phyloP scores from a whole-genome alignment of 2,329 filamentous ascomycete species.

The Sarocladium brachiariae region DNA sequence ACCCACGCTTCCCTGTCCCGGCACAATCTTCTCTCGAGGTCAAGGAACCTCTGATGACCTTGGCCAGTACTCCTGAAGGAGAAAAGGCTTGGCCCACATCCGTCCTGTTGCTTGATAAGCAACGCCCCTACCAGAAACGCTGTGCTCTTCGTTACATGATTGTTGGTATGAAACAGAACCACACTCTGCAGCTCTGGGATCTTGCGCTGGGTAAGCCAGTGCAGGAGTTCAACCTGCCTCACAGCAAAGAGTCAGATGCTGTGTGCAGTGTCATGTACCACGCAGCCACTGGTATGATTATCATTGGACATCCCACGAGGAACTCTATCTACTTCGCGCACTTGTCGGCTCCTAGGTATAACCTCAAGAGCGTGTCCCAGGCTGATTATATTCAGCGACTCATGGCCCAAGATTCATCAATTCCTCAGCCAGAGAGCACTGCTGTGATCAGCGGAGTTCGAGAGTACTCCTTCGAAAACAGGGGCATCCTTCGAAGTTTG shows the following conservation, averaged over 20 bases:
- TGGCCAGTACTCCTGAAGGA: slow-evolving; percentile 76
- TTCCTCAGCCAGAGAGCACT: slow-evolving; percentile 85
- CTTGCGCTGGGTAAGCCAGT: slow-evolving; percentile 90
- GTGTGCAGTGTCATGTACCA: slow-evolving; percentile 97
- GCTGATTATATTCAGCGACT: slow-evolving; percentile 80
- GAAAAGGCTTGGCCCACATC: slow-evolving; percentile 98
- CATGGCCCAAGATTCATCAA: slow-evolving; percentile 60
- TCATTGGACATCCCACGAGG: slow-evolving; percentile 90
- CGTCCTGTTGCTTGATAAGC: slow-evolving; percentile 91
- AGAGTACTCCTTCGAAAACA: slow-evolving; percentile 85
- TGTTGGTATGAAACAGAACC: slow-evolving; percentile 98
- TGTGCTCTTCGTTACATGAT: slow-evolving; percentile 91
- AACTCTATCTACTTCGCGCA: slow-evolving; percentile 98
- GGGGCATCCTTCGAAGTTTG: slow-evolving; percentile 80
- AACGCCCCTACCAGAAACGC: slow-evolving; percentile 84
- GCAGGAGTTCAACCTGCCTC: slow-evolving; percentile 92
- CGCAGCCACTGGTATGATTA: slow-evolving; percentile 82
- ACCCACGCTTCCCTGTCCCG: slow-evolving; percentile 44
- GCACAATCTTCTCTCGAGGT: slow-evolving; percentile 62
- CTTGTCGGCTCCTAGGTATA: slow-evolving; percentile 89
- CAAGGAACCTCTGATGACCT: slow-evolving; percentile 76
- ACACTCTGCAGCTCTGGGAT: slow-evolving; percentile 97
- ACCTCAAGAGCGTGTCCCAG: slow-evolving; percentile 74
- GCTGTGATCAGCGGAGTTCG: slow-evolving; percentile 96
- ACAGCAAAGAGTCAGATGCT: slow-evolving; percentile 93